These are phyloP conservation scores for Petunia secreta DNA, from an alignment of 257 asterid species.

Conservation along the genomic window DNA sequence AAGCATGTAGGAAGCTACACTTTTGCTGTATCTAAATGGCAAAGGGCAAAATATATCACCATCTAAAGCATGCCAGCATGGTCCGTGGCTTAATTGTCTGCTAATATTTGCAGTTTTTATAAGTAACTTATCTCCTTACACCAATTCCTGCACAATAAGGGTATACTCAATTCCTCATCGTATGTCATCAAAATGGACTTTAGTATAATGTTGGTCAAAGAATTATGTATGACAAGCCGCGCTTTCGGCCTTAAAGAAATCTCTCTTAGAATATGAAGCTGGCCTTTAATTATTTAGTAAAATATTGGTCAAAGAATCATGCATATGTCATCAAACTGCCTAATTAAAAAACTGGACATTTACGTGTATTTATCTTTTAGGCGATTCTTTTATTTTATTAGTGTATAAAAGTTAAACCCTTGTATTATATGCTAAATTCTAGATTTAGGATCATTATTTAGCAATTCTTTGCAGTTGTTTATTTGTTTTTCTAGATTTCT, in stretches of 20 bases:
- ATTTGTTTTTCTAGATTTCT: neutral
- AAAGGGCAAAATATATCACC: neutral
- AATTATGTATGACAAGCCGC: no score
- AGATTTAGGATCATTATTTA: neutral
- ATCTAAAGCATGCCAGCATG: slow-evolving; percentile 18
- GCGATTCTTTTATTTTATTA: no score
- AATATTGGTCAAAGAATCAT: no score
- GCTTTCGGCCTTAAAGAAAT: no score
- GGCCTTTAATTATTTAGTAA: no score
- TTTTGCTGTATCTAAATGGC: neutral
- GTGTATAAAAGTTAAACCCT: no score
- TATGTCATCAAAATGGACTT: no score
- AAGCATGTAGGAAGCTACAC: slow-evolving; percentile 8
- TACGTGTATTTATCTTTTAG: no score
- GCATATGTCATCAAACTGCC: slow-evolving; percentile 12
- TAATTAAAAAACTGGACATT: neutral
- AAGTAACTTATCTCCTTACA: neutral
- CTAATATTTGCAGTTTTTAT: neutral
- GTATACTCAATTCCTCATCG: neutral
- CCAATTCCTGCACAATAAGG: neutral
- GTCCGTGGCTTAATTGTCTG: slow-evolving; percentile 20
- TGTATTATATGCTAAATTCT: neutral
- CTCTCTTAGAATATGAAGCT: no score
- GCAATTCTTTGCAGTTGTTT: neutral
- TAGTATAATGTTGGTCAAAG: no score